A percentile compares a stretch with the other conserved stretches of the same genome.
Evolutionary conservation across 805 yeast species (phyloP).

Genomic region (Starmerella lactis-condensi): DNA sequence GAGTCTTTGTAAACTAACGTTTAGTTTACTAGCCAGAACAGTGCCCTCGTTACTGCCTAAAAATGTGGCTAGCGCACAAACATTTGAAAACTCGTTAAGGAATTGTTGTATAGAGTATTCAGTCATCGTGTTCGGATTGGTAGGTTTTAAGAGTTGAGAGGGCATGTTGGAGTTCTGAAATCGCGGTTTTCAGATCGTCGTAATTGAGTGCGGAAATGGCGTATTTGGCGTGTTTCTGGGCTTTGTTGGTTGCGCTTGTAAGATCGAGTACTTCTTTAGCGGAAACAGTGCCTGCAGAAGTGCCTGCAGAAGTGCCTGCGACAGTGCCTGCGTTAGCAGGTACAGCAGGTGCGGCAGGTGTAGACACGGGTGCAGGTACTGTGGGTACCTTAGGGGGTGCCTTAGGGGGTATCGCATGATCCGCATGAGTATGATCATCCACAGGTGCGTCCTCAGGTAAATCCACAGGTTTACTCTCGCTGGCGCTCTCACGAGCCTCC

Average conservation of each 20-base stretch:
- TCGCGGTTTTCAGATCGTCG: constrained; percentile 51
- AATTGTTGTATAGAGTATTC: not conserved
- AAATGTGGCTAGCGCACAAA: constrained; percentile 12
- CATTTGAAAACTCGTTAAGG: constrained; percentile 5
- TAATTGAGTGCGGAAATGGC: constrained; percentile 59
- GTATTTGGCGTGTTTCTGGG: constrained; percentile 48
- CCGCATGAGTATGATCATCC: not conserved
- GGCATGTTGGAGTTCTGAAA: constrained; percentile 34
- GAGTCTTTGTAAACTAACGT: constrained; percentile 31
- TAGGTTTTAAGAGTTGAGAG: constrained; percentile 22
- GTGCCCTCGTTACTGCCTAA: constrained; percentile 7
- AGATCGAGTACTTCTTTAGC: constrained; percentile 20
- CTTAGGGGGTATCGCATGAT: not conserved
- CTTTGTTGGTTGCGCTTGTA: constrained; percentile 24
- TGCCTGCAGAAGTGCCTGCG: too few relatives aligned
- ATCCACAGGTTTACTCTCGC: not conserved
- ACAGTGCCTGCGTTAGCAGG: not conserved
- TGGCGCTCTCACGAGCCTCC: not conserved
- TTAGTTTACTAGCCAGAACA: constrained; percentile 20
- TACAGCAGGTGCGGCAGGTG: constrained; percentile 3
- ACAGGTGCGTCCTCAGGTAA: not conserved
- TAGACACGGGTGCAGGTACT: constrained; percentile 3
- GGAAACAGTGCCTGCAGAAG: constrained; percentile 2
- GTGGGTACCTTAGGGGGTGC: constrained; percentile 2
- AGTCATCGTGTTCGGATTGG: not conserved